phyloP scores from a whole-genome alignment of 805 yeast genomes.

The Kodamaea neixiangensis region DNA sequence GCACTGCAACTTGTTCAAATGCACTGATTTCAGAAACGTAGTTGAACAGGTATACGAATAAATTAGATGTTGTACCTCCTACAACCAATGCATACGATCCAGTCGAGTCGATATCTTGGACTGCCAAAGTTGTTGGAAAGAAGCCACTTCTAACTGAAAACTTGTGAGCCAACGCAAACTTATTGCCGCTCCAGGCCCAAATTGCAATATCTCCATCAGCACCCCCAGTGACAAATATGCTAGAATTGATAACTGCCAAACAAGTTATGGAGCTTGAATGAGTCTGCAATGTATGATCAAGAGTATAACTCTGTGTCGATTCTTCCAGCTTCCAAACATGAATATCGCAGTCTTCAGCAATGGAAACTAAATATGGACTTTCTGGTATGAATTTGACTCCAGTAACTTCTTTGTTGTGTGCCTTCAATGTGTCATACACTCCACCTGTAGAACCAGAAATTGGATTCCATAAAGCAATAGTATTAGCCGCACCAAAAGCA shows the following conservation, averaged over 20 bases:
- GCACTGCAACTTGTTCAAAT: constrained; percentile 47
- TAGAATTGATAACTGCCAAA: constrained; percentile 42
- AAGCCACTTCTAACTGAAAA: constrained; percentile 48
- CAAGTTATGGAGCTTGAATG: constrained; percentile 57
- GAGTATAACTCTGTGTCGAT: constrained; percentile 28
- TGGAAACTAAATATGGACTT: constrained; percentile 52
- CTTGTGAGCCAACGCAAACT: constrained; percentile 22
- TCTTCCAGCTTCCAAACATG: constrained; percentile 54
- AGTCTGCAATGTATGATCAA: constrained; percentile 33
- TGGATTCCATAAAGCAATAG: constrained; percentile 73
- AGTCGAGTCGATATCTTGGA: constrained; percentile 30
- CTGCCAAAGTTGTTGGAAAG: constrained; percentile 43
- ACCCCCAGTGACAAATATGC: constrained; percentile 58
- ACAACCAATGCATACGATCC: constrained; percentile 52
- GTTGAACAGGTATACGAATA: constrained; percentile 56
- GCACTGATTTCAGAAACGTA: neutral
- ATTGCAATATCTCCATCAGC: constrained; percentile 59
- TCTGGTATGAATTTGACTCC: constrained; percentile 56
- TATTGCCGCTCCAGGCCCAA: constrained; percentile 43
- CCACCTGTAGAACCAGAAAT: constrained; percentile 44
- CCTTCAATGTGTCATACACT: constrained; percentile 56
- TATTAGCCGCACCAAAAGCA: constrained; percentile 72
- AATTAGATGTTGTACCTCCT: constrained; percentile 66
- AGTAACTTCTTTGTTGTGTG: constrained; percentile 64
- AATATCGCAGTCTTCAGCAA: constrained; percentile 66